Evolutionary conservation across 176 grass and related monocot species (phyloP).

Genomic region (Eremochloa ophiuroides): DNA sequence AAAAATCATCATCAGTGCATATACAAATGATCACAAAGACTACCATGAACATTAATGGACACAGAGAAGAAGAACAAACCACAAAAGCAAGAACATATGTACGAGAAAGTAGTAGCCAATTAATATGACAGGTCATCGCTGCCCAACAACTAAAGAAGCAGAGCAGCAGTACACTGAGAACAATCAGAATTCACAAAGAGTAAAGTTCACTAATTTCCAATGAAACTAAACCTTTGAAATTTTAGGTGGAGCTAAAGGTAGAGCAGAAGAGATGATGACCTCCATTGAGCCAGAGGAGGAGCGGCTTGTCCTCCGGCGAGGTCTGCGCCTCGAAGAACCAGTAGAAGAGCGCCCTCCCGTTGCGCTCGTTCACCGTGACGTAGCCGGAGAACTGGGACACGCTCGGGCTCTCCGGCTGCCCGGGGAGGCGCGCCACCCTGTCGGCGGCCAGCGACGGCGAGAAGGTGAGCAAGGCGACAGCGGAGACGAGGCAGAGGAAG

Average conservation of each 20-base stretch:
- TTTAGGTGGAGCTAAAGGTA: background rate
- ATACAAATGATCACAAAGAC: background rate
- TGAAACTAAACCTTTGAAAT: background rate
- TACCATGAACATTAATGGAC: background rate
- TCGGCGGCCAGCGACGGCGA: conserved; percentile 4
- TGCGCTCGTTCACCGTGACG: conserved; percentile 44
- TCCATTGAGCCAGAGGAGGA: conserved; percentile 90
- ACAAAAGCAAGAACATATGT: background rate
- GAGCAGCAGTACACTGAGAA: background rate
- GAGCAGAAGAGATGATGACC: conserved; percentile 30
- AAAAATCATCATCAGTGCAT: background rate
- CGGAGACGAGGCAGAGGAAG: background rate
- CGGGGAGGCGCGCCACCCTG: conserved; percentile 43
- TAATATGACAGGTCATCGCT: background rate
- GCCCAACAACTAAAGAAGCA: background rate
- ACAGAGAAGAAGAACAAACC: background rate
- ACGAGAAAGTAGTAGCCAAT: background rate
- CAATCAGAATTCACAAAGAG: no score
- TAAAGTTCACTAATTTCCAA: background rate
- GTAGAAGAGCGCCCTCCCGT: conserved; percentile 62
- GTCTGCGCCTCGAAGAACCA: conserved; percentile 89
- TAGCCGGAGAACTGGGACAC: conserved; percentile 59
- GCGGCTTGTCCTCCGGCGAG: conserved; percentile 41
- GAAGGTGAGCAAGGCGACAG: background rate
- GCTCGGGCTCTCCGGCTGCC: conserved; percentile 40